Base-by-base conservation (phyloP, 2,329 filamentous ascomycete genomes). In the Aspergillus transmontanensis region DNA sequence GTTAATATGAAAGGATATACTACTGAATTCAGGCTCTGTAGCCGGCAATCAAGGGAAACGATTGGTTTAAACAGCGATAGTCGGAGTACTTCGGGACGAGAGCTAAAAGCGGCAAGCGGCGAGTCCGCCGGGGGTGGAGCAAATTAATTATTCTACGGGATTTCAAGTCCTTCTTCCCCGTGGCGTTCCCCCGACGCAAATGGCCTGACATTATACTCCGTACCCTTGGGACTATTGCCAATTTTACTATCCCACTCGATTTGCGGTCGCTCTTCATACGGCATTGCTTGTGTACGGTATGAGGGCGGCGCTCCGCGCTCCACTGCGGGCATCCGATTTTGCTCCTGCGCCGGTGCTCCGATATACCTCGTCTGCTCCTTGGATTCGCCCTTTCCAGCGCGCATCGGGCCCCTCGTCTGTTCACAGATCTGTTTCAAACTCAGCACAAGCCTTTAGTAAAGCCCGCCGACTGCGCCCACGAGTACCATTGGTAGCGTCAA, bases 251-350 rank as follows among this genome's bases (percentile, higher is more conserved):
- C 55, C 9, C 30, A 43, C 32, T 61, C 51, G 36, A 61, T 50
- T 67, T 36, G 59, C 59, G 57, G 59, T 64, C 59, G 63, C 63
- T 66, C 59, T 59, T 55, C 50, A 60, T 61, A 64, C 64, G 64
- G 64, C 66, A 60, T 65, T 60, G 66, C 64, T 68, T 55, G 58
- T 57, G 58, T 66, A 71, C 70, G 73, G 73, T 62, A 77, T 77
- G 75, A 76, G 71, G 69, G 71, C 69, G 67, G 68, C 69, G 65
- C 66, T 73, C 71, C 73, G 72, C 65, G 67, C 70, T 64, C 72
- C 73, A 65, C 69, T 74, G 73, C 73, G 75, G 72, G 69, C 72
- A 62, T 69, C 69, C 63, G 64, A 63, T 65, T 69, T 70, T 67
- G 69, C 70, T 69, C 71, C 73, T 66, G 69, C 69, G 60, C 63